Conservation (phyloP, 2,329 filamentous ascomycete species). For the Venturia pyrina region DNA sequence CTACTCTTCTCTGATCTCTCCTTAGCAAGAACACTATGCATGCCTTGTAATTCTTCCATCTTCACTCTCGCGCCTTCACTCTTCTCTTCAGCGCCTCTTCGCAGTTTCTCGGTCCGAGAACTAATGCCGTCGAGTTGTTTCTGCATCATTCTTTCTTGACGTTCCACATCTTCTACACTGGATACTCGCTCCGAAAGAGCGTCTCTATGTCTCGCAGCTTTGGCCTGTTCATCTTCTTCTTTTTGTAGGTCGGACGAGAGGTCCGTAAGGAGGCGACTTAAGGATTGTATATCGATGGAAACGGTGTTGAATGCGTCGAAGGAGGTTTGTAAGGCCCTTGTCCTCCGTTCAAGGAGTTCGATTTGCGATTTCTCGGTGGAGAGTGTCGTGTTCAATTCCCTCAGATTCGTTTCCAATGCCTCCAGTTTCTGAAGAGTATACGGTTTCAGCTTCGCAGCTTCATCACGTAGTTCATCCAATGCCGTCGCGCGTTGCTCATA, state of each 20-base stretch:
- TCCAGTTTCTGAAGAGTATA: constrained; percentile 87
- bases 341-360: constrained; percentile 74
- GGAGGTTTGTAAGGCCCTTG: constrained; percentile 84
- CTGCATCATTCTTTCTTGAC: constrained; percentile 72
- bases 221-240: constrained; percentile 80
- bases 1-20: constrained; percentile 79
- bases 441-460: constrained; percentile 79
- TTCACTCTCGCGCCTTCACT: constrained; percentile 70
- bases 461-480: constrained; percentile 64
- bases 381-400: constrained; percentile 72
- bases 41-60: constrained; percentile 78
- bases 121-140: constrained; percentile 78
- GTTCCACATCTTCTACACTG: constrained; percentile 83
- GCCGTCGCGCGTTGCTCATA: constrained; percentile 63
- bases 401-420: constrained; percentile 68
- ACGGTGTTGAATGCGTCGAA: constrained; percentile 83
- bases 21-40: constrained; percentile 72
- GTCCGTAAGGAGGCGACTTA: constrained; percentile 82
- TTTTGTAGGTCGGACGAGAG: constrained; percentile 74
- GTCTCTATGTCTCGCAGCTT: constrained; percentile 73
- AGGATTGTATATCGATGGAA: constrained; percentile 72
- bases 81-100: constrained; percentile 71
- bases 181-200: constrained; percentile 80
- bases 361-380: constrained; percentile 73
- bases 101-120: constrained; percentile 74